Percentiles rank a stretch among this genome's conserved stretches.
Conservation (phyloP, 257 asterid species). For the Solanum appendiculatum region DNA sequence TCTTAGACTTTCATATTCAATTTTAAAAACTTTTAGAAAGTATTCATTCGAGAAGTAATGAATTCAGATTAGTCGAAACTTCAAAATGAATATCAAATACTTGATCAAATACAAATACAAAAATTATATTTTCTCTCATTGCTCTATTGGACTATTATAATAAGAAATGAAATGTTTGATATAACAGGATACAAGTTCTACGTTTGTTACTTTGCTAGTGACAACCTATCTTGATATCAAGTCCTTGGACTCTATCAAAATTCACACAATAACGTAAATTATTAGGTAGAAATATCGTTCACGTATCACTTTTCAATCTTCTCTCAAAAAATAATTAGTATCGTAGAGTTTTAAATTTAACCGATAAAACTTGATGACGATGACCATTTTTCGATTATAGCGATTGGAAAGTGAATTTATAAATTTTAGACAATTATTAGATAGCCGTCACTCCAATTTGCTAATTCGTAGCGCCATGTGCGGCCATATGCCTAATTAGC, state of each 20-base stretch:
- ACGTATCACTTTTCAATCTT: background rate
- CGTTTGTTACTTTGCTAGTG: background rate
- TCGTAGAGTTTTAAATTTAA: background rate
- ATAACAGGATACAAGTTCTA: background rate
- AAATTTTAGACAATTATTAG: background rate
- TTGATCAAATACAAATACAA: background rate
- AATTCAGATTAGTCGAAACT: background rate
- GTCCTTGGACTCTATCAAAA: background rate
- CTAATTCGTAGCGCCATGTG: background rate
- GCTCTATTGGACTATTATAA: background rate
- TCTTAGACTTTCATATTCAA: background rate
- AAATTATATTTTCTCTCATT: background rate
- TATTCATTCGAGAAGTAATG: fast-evolving
- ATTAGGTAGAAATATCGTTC: background rate
- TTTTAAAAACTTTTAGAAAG: background rate
- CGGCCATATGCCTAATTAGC: background rate
- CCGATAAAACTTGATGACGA: background rate
- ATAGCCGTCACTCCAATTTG: background rate
- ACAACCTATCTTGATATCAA: background rate
- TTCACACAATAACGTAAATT: background rate
- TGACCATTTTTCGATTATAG: background rate
- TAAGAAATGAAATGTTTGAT: background rate
- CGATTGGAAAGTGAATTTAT: background rate
- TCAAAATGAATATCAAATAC: background rate
- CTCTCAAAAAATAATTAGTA: background rate